phyloP scores from a whole-genome alignment of 78 protist species.

The Neovahlkampfia damariscottae region DNA sequence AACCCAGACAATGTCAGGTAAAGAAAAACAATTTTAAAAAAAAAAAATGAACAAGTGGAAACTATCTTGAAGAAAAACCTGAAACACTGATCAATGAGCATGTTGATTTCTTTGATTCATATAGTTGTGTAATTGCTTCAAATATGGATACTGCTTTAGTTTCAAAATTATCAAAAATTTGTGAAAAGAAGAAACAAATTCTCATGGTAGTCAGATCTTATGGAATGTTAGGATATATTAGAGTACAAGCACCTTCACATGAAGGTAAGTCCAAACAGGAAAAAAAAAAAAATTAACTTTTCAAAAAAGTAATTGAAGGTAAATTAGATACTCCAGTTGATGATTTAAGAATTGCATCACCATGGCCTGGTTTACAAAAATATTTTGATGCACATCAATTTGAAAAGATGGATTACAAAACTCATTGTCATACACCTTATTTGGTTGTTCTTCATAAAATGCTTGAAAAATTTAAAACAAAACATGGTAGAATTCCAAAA shows the following conservation, averaged over 20 bases:
- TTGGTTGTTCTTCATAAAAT: slow-evolving; percentile 17
- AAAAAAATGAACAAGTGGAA: slow-evolving; percentile 6
- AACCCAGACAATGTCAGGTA: slow-evolving; percentile 4
- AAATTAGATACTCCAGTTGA: background rate
- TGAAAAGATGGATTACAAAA: background rate
- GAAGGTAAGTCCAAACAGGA: background rate
- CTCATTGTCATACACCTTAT: slow-evolving; percentile 31
- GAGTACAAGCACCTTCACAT: slow-evolving; percentile 3
- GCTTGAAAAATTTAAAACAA: background rate
- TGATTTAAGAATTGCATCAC: slow-evolving; percentile 14
- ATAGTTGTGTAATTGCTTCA: slow-evolving; percentile 7
- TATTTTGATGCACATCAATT: background rate
- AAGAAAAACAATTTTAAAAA: background rate
- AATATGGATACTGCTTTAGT: background rate
- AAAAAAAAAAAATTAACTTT: background rate
- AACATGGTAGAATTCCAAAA: slow-evolving; percentile 1
- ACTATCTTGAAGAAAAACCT: background rate
- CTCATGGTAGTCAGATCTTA: background rate
- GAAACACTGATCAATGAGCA: background rate
- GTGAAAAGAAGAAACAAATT: background rate
- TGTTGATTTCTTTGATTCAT: slow-evolving; percentile 9
- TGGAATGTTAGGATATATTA: slow-evolving; percentile 16
- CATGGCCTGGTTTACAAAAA: slow-evolving; percentile 5
- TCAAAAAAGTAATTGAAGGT: background rate
- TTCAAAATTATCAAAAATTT: background rate